These are phyloP conservation scores for Agrocybe chaxingu DNA, from an alignment of 768 basidiomycete species.

Conservation along the genomic window DNA sequence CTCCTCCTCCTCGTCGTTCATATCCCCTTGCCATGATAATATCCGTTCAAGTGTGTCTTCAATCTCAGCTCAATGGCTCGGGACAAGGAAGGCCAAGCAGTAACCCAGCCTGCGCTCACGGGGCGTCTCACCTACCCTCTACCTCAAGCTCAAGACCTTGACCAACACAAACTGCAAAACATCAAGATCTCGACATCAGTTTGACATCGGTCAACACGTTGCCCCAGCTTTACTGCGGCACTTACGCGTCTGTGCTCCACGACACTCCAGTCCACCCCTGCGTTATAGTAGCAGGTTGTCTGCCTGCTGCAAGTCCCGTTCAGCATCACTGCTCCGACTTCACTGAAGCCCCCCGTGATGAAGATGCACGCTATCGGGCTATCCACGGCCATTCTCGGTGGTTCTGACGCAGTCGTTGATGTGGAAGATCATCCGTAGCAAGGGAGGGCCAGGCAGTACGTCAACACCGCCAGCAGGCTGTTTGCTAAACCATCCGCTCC, in stretches of 20 bases:
- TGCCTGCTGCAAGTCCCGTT: slow-evolving; percentile 72
- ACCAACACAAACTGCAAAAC: slow-evolving; percentile 60
- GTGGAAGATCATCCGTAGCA: slow-evolving; percentile 90
- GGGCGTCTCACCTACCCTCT: slow-evolving; percentile 83
- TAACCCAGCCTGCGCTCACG: slow-evolving; percentile 77
- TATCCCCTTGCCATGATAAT: no score
- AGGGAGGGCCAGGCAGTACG: slow-evolving; percentile 96
- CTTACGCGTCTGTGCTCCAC: slow-evolving; percentile 42
- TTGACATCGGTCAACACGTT: slow-evolving; percentile 78
- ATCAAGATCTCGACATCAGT: slow-evolving; percentile 56
- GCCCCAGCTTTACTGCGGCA: slow-evolving; percentile 65
- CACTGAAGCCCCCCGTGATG: slow-evolving; percentile 53
- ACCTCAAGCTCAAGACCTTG: slow-evolving; percentile 62
- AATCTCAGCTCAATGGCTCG: no score
- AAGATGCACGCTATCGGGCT: slow-evolving; percentile 88
- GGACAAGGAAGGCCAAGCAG: slow-evolving; percentile 37
- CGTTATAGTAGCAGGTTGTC: slow-evolving; percentile 75
- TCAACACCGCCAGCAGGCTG: slow-evolving; percentile 87
- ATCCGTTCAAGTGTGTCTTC: no score
- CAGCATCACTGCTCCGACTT: slow-evolving; percentile 26
- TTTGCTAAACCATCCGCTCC: slow-evolving; percentile 62
- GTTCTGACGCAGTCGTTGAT: slow-evolving; percentile 74
- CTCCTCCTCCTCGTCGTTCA: no score
- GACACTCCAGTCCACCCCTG: slow-evolving; percentile 64
- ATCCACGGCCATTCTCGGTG: slow-evolving; percentile 63